phyloP scores from a whole-genome alignment of 139 green algal species.

The Picochlorum sp. region DNA sequence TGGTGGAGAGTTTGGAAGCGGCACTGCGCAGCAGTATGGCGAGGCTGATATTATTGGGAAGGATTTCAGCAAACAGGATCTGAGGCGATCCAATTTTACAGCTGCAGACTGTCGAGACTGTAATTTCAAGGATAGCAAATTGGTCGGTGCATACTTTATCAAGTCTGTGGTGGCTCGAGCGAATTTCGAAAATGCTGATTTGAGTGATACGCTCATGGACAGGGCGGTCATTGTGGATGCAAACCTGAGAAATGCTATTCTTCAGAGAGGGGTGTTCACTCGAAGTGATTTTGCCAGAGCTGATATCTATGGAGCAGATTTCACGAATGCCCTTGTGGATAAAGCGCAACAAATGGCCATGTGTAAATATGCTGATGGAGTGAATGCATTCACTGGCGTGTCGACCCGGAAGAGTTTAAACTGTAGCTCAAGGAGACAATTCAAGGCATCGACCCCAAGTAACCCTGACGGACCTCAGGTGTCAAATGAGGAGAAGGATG shows the following conservation, averaged over 20 bases:
- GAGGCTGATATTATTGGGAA: conserved; percentile 54
- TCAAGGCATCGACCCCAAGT: conserved; percentile 37
- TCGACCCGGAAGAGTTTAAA: conserved; percentile 75
- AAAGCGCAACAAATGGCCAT: conserved; percentile 74
- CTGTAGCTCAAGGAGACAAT: conserved; percentile 55
- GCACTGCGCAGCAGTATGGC: conserved; percentile 64
- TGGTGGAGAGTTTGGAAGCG: conserved; percentile 65
- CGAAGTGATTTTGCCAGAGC: conserved; percentile 43
- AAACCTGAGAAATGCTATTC: conserved; percentile 72
- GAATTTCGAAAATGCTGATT: conserved; percentile 64
- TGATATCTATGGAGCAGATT: conserved; percentile 73
- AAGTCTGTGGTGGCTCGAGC: conserved; percentile 42
- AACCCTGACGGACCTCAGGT: conserved; percentile 67
- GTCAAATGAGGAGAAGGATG: conserved; percentile 60
- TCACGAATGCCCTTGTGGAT: conserved; percentile 89
- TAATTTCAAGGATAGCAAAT: conserved; percentile 60
- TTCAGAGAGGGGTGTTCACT: conserved; percentile 78
- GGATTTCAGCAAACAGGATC: conserved; percentile 57
- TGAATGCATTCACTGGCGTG: conserved; percentile 71
- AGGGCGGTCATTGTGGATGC: conserved; percentile 70
- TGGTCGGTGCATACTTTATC: conserved; percentile 65
- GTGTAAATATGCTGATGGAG: conserved; percentile 76
- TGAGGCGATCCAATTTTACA: conserved; percentile 83
- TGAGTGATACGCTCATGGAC: conserved; percentile 87
- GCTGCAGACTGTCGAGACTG: conserved; percentile 45